Evolutionary conservation across 371 early-diverging fungal genomes (phyloP), one percentile per base, ranked within the genome.

Genomic region (Hamiltosporidium magnivora): DNA sequence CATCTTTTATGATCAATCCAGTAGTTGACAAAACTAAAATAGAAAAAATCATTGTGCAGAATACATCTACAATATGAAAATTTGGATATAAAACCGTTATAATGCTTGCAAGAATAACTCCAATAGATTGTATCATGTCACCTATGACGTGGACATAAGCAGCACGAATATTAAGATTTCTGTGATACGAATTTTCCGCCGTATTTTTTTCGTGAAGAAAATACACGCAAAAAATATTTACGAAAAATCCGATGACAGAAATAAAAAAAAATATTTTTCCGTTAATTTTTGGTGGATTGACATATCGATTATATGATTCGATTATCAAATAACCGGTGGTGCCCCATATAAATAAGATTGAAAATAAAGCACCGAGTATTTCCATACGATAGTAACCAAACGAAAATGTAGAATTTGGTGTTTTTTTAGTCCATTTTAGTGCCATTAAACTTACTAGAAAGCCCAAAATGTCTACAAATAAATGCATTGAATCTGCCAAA

Each of bases 101-200:
- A 61, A 90, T 75, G 0, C 89, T 86, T 42, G 88, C 85, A 49
- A 86, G 79, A 64, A 94, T 89, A 6, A 93, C 90, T n/a, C 92
- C 95, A 36, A 89, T 75, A 2, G 89, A 88, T 0, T 87, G 87
- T 36, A 90, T 76, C 12, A 90, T 75, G 75, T 91, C 92, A 9
- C 90, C 90, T 42, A 91, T 75, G 39, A 89, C 89, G 76, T 91
- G 94, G 46, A 87, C 82, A 79, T 91, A 91, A 25, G 93, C 88
- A 49, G 91, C 92, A 60, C 83, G 86, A 39, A 88, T 80, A 67
- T 87, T 88, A 65, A 88, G 84, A 65, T 86, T 87, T 3, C 61
- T 3, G 43, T 61, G 40, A 9, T 58, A 6, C 25, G 25, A 25
- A 36, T 9, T 14, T 36, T 8, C 36, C 36, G 4, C 36, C 39